These are phyloP conservation scores for Fusarium lateritium DNA, from an alignment of 2,329 filamentous ascomycete genomes.

Conservation along the genomic window DNA sequence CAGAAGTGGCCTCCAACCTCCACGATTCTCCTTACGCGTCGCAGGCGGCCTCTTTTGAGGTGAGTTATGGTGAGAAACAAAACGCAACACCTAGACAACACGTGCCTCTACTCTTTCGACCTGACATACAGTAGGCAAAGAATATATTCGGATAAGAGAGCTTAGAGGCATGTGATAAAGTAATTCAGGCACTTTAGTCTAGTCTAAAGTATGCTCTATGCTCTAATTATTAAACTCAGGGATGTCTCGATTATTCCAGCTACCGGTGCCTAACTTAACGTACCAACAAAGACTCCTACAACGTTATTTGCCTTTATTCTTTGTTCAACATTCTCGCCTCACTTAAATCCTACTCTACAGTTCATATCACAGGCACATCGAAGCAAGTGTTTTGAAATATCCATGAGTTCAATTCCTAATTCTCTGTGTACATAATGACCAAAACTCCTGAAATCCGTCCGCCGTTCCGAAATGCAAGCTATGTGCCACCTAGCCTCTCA, in stretches of 20 bases:
- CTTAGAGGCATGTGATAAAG: too few relatives aligned
- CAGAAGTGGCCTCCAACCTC: slow-evolving; percentile 28
- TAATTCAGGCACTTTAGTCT: too few relatives aligned
- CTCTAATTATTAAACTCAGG: too few relatives aligned
- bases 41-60: slow-evolving; percentile 33
- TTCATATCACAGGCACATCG: slow-evolving; percentile 10
- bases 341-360: background rate
- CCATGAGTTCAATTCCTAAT: slow-evolving; percentile 34
- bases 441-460: slow-evolving; percentile 33
- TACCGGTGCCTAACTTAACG: too few relatives aligned
- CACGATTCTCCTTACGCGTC: slow-evolving; percentile 18
- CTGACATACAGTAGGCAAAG: background rate
- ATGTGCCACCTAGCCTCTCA: slow-evolving; percentile 11
- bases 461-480: slow-evolving; percentile 22
- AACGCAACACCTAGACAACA: background rate
- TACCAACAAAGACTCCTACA: too few relatives aligned
- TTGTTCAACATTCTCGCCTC: background rate
- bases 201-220: too few relatives aligned
- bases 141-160: too few relatives aligned
- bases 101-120: background rate
- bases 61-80: background rate
- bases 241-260: too few relatives aligned
- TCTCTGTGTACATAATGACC: slow-evolving; percentile 34
- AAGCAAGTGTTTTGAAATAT: slow-evolving; percentile 30
- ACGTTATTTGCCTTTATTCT: background rate